Percentiles rank a stretch among this genome's conserved stretches.
Conservation (phyloP, 345 rosid genomes). For the Sapria himalayana region DNA sequence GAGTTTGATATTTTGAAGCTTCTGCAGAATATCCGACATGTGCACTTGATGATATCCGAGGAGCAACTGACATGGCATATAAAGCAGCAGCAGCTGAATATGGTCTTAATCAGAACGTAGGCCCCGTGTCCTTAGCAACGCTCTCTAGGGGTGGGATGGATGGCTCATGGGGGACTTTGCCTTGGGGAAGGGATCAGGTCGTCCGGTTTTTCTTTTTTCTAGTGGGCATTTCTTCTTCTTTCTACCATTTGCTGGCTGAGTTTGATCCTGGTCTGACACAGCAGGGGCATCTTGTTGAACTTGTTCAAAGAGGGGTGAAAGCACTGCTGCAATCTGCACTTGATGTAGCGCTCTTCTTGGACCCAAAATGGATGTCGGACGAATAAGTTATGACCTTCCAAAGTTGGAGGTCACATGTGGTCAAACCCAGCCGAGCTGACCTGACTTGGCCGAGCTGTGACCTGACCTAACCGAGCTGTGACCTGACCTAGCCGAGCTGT, state of each 20-base stretch:
- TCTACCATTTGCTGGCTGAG: no score
- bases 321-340: constrained; percentile 56
- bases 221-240: no score
- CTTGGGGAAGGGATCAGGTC: constrained; percentile 97
- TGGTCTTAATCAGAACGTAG: constrained; percentile 73
- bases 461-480: no score
- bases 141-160: constrained; percentile 79
- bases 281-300: constrained; percentile 79
- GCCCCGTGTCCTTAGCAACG: constrained; percentile 69
- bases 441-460: no score
- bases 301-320: constrained; percentile 79
- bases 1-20: no score
- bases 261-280: no score
- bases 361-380: no score
- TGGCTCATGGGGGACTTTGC: constrained; percentile 38
- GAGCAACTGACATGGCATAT: constrained; percentile 92
- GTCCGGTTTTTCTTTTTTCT: not conserved
- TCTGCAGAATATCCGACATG: no score
- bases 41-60: constrained; percentile 83
- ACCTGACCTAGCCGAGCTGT: no score
- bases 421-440: no score
- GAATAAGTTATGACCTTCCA: no score
- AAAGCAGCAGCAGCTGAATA: constrained; percentile 96
- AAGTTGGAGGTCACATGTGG: no score
- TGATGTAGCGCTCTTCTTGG: constrained; percentile 47